phyloP scores from a whole-genome alignment of 176 grass and related monocot species.

The Olyra latifolia region DNA sequence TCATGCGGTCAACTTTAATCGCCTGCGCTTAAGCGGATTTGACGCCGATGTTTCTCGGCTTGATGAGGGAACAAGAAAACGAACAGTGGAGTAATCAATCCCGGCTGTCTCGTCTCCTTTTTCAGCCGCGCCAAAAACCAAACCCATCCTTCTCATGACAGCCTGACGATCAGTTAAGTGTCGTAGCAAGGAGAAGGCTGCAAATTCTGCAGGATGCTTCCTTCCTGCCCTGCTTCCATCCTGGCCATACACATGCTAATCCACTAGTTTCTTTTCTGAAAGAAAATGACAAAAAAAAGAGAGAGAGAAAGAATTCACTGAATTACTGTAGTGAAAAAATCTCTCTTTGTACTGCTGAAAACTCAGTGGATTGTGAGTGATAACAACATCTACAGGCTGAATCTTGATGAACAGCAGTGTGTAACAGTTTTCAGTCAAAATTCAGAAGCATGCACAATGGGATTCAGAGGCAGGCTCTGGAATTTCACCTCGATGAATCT shows the following conservation, averaged over 20 bases:
- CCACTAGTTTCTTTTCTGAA: background rate
- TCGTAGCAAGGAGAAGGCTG: background rate
- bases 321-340: background rate
- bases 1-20: background rate
- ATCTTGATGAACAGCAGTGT: background rate
- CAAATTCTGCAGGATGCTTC: background rate
- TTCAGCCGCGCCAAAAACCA: slow-evolving; percentile 11
- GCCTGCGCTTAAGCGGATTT: background rate
- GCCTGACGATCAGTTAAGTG: slow-evolving; percentile 2
- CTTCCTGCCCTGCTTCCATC: background rate
- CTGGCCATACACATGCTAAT: background rate
- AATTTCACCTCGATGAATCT: background rate
- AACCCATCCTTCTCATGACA: slow-evolving; percentile 28
- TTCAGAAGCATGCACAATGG: background rate
- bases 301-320: background rate
- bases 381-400: too few species aligned
- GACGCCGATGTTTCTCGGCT: background rate
- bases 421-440: too few species aligned
- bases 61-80: background rate
- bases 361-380: too few species aligned
- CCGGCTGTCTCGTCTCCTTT: background rate
- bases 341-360: background rate
- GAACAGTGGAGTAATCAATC: background rate
- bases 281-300: background rate
- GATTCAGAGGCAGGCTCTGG: background rate